Base-by-base conservation (phyloP, 2,329 filamentous ascomycete genomes). In the Anisogramma anomala region DNA sequence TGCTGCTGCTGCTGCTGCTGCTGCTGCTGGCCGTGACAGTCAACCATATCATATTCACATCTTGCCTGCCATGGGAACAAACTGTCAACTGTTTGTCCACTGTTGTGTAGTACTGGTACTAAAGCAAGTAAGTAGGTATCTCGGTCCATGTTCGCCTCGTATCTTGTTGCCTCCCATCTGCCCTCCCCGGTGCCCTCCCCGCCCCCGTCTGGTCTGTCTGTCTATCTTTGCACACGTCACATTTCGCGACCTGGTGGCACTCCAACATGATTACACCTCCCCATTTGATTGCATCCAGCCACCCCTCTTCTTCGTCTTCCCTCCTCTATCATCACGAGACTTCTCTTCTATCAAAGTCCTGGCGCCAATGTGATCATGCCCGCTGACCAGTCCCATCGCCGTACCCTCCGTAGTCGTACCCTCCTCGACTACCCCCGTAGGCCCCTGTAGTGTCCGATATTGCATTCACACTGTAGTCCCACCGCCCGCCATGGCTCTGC, bases 391-490 rank as follows among this genome's bases (percentile, higher is more conserved):
- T 40, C 15, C 43, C 43, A 37, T 48, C 46, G 27, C 46, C 46
- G n/a, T 48, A 48, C 26, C 34, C 35, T 22, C 46, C 19, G 11
- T 45, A 42, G 31, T 48, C 45, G 41, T 42, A 48, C 22, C 39
- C 46, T 31, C 43, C 42, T 27, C 39, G 39, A 33, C 25, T 37
- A n/a, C 39, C 30, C 17, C 42, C 43, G 26, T 46, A 45, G 7
- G 42, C 36, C 39, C 43, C 32, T 6, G 38, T 36, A 26, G 45
- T 47, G 31, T 47, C 45, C 14, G 45, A 39, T 39, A 45, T 45
- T 36, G 45, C 33, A 41, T 42, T 45, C 43, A 45, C 43, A 45
- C 46, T 48, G 43, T 48, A 48, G 33, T 48, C 46, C 46, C 46
- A 48, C 28, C 43, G 36, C 10, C 42, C 39, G 13, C 32, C 32